Percentiles rank a stretch among this genome's conserved stretches.
Evolutionary conservation across 2,329 filamentous ascomycete species (phyloP).

Genomic region (Ophiostoma pallidulum): DNA sequence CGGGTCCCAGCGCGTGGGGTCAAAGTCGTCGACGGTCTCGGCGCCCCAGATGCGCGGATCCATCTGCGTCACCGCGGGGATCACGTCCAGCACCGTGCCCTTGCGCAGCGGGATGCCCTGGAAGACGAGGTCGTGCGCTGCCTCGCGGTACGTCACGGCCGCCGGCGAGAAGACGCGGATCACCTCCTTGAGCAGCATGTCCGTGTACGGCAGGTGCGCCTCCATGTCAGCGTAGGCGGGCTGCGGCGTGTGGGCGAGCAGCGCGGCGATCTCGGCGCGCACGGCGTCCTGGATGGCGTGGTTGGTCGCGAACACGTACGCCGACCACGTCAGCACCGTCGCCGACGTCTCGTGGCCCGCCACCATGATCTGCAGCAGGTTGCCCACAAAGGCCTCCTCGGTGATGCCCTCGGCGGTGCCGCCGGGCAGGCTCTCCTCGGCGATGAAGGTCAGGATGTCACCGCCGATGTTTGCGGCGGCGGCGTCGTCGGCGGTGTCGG

Average conservation of each 20-base stretch:
- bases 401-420: slow-evolving; percentile 13
- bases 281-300: slow-evolving; percentile 26
- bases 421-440: slow-evolving; percentile 19
- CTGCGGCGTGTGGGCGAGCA: slow-evolving; percentile 23
- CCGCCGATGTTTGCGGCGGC: slow-evolving; percentile 13
- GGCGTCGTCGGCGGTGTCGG: slow-evolving; percentile 17
- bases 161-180: slow-evolving; percentile 26
- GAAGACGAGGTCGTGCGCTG: slow-evolving; percentile 23
- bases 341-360: slow-evolving; percentile 28
- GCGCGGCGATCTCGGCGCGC: slow-evolving; percentile 28
- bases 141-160: slow-evolving; percentile 12
- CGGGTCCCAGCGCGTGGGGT: slow-evolving; percentile 29
- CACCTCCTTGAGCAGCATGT: slow-evolving; percentile 28
- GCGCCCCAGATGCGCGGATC: slow-evolving; percentile 31
- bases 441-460: slow-evolving; percentile 22
- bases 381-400: slow-evolving; percentile 20
- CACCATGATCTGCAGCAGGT: slow-evolving; percentile 14
- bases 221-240: slow-evolving; percentile 12
- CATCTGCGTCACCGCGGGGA: slow-evolving; percentile 28
- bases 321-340: slow-evolving; percentile 24
- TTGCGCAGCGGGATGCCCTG: slow-evolving; percentile 27
- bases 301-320: slow-evolving; percentile 25
- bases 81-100: slow-evolving; percentile 27
- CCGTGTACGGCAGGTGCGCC: slow-evolving; percentile 21
- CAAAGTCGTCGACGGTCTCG: slow-evolving; percentile 26